Conservation (phyloP, 2,329 filamentous ascomycete genomes). For the Aspergillus puulaauensis region DNA sequence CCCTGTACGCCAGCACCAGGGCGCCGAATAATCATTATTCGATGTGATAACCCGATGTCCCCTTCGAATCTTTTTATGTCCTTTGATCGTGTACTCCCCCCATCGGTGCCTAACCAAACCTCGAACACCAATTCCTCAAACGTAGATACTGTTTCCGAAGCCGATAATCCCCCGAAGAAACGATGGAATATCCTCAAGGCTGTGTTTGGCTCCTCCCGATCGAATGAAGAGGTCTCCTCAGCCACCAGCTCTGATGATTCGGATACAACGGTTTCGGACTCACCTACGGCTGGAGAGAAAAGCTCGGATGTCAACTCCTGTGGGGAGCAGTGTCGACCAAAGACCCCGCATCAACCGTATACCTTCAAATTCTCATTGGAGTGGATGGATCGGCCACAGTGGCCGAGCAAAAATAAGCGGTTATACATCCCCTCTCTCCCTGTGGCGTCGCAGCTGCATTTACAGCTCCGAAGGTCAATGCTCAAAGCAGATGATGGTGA, state of each 20-base stretch:
- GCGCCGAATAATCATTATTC: constrained; percentile 83
- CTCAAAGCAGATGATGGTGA: constrained; percentile 25
- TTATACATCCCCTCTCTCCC: constrained; percentile 59
- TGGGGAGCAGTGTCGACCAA: constrained; percentile 32
- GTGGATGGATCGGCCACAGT: constrained; percentile 56
- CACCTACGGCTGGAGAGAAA: constrained; percentile 22
- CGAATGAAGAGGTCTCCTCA: constrained; percentile 43
- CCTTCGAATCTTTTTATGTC: constrained; percentile 58
- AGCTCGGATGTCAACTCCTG: constrained; percentile 28
- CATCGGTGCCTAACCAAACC: constrained; percentile 31
- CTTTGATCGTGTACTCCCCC: constrained; percentile 60
- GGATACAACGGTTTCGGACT: constrained; percentile 30
- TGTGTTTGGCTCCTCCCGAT: constrained; percentile 49
- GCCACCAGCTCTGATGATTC: constrained; percentile 38
- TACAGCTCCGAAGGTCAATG: constrained; percentile 44
- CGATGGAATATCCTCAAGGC: constrained; percentile 54
- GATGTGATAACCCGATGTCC: constrained; percentile 67
- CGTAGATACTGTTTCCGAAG: constrained; percentile 16
- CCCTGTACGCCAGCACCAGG: constrained; percentile 84
- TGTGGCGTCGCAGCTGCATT: constrained; percentile 53
- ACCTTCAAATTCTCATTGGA: constrained; percentile 70
- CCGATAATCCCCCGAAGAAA: constrained; percentile 34
- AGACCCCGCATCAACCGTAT: constrained; percentile 53
- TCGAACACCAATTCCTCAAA: constrained; percentile 37
- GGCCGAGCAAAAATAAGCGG: constrained; percentile 51